These are phyloP conservation scores for Hypoxylon sp. DNA, from an alignment of 2,329 filamentous ascomycete species.

Conservation along the genomic window DNA sequence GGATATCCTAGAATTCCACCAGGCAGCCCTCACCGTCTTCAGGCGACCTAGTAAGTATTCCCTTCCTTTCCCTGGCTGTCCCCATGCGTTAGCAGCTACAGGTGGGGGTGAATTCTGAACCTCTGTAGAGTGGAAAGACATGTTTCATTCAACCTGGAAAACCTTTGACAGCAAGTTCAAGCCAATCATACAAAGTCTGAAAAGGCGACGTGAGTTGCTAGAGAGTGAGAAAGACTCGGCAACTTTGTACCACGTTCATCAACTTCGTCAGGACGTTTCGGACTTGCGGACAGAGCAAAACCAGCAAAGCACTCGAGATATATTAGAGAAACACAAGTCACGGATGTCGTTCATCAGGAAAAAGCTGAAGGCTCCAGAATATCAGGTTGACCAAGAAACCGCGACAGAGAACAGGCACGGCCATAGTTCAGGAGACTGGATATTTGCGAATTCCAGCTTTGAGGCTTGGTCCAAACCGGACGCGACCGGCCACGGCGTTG, in stretches of 20 bases:
- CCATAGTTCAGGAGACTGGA: slow-evolving; percentile 6
- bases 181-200: slow-evolving; percentile 15
- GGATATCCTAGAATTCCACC: slow-evolving; percentile 13
- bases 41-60: background rate
- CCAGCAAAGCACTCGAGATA: background rate
- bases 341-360: background rate
- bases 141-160: slow-evolving; percentile 22
- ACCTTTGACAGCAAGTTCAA: slow-evolving; percentile 12
- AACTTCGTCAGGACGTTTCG: slow-evolving; percentile 3
- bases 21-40: background rate
- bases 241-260: slow-evolving; percentile 6
- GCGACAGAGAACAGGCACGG: slow-evolving; percentile 11
- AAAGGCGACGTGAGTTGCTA: slow-evolving; percentile 1
- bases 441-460: slow-evolving; percentile 10
- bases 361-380: slow-evolving; percentile 12
- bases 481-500: background rate
- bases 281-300: background rate
- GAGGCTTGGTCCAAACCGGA: slow-evolving; percentile 1
- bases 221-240: slow-evolving; percentile 17
- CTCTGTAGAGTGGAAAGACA: background rate
- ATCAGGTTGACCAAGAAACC: slow-evolving; percentile 13
- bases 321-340: background rate
- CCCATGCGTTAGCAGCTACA: too few relatives aligned
- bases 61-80: background rate
- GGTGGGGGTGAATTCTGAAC: background rate